Percentiles rank a stretch among this genome's conserved stretches.
These are phyloP conservation scores for Candida lessepsii DNA, from an alignment of 805 yeast genomes.

Conservation along the genomic window DNA sequence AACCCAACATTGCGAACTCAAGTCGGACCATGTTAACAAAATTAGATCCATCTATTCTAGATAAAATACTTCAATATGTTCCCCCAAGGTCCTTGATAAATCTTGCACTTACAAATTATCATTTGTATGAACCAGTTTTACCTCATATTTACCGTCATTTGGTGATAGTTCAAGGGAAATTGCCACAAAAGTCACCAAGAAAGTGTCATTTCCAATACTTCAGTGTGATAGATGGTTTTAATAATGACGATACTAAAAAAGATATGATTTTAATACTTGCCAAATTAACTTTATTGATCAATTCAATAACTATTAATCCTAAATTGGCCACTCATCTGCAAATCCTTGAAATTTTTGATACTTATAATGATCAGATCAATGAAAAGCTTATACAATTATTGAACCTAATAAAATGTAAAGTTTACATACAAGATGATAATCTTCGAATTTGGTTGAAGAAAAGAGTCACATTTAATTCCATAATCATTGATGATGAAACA, in stretches of 20 bases:
- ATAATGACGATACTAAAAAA: slow-evolving; percentile 11
- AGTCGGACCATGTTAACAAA: slow-evolving; percentile 8
- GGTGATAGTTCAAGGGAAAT: slow-evolving; percentile 4
- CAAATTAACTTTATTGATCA: slow-evolving; percentile 22
- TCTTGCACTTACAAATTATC: slow-evolving; percentile 34
- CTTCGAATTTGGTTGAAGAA: slow-evolving; percentile 11
- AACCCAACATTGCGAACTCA: background rate
- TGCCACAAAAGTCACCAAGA: background rate
- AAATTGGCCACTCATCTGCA: slow-evolving; percentile 20
- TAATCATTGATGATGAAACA: slow-evolving; percentile 20
- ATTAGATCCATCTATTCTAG: slow-evolving; percentile 3
- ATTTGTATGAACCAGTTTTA: slow-evolving; percentile 34
- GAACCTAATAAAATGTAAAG: slow-evolving; percentile 5
- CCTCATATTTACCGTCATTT: slow-evolving; percentile 27
- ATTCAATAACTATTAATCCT: slow-evolving; percentile 22
- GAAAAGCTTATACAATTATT: slow-evolving; percentile 10
- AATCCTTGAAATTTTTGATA: slow-evolving; percentile 20
- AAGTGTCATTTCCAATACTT: slow-evolving; percentile 19
- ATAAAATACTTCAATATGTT: slow-evolving; percentile 7
- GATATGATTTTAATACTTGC: slow-evolving; percentile 10
- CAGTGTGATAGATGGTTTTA: slow-evolving; percentile 22
- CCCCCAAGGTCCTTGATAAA: slow-evolving; percentile 29
- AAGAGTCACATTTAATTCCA: slow-evolving; percentile 16
- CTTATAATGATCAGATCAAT: slow-evolving; percentile 6
- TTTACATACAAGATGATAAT: slow-evolving; percentile 12